These are phyloP conservation scores for Hyaloscypha finlandica DNA, from an alignment of 495 filamentous ascomycete species.

Conservation along the genomic window DNA sequence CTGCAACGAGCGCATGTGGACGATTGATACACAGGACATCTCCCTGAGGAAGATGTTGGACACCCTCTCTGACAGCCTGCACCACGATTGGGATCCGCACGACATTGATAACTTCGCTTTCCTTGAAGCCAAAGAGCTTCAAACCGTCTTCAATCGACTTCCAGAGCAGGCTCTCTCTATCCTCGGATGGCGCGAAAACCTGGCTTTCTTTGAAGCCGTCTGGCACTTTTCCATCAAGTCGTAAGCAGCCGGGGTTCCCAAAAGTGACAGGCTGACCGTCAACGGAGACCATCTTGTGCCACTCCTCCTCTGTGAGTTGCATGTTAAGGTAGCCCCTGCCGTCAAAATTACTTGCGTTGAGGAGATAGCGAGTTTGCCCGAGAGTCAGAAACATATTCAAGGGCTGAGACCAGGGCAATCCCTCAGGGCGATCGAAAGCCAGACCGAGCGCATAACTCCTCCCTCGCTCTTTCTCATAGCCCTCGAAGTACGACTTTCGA, in stretches of 20 bases:
- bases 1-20: slow-evolving; percentile 29
- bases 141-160: slow-evolving; percentile 41
- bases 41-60: slow-evolving; percentile 35
- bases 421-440: slow-evolving; percentile 39
- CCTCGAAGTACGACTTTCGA: slow-evolving; percentile 36
- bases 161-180: slow-evolving; percentile 37
- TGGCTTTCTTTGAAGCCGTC: slow-evolving; percentile 35
- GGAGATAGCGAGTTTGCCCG: slow-evolving; percentile 41
- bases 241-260: slow-evolving; percentile 37
- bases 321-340: slow-evolving; percentile 43
- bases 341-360: slow-evolving; percentile 42
- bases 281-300: slow-evolving; percentile 40
- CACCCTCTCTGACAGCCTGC: slow-evolving; percentile 41
- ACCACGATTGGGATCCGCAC: slow-evolving; percentile 44
- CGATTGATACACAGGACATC: slow-evolving; percentile 35
- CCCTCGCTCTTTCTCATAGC: slow-evolving; percentile 44
- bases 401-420: slow-evolving; percentile 41
- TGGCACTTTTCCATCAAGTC: slow-evolving; percentile 36
- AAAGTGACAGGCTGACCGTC: slow-evolving; percentile 42
- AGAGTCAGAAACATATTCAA: slow-evolving; percentile 44
- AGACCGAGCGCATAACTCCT: slow-evolving; percentile 40
- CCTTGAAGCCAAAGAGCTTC: slow-evolving; percentile 44
- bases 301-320: slow-evolving; percentile 44
- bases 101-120: slow-evolving; percentile 43
- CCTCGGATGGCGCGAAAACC: slow-evolving; percentile 39